Percentiles rank a stretch among this genome's conserved stretches.
Evolutionary conservation across 2,329 filamentous ascomycete genomes (phyloP).

Genomic region (Cadophora gregata): DNA sequence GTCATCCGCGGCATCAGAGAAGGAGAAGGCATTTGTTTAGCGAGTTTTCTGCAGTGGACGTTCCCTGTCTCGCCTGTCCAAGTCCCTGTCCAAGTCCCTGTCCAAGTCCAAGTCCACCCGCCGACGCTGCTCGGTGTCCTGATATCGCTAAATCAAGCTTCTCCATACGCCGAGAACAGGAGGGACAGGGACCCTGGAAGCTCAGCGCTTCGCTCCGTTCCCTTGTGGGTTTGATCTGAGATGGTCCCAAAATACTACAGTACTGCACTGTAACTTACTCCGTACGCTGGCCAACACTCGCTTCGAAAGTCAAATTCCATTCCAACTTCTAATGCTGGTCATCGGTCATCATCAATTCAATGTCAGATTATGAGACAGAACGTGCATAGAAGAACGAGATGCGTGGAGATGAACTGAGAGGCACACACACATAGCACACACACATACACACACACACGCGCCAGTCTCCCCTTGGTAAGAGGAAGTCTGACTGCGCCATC

Average conservation of each 20-base stretch:
- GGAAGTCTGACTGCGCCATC: constrained; percentile 11
- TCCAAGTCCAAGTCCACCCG: background rate
- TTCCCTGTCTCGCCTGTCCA: background rate
- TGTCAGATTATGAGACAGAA: constrained; percentile 6
- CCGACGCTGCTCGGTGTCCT: constrained; percentile 3
- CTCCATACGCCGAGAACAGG: constrained; percentile 2
- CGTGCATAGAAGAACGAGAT: constrained; percentile 8
- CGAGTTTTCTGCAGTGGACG: background rate
- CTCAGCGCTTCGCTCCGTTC: constrained; percentile 6
- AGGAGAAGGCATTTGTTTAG: background rate
- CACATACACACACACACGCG: no score
- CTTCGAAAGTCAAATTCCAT: background rate
- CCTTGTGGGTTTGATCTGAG: background rate
- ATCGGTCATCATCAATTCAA: background rate
- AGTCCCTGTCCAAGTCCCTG: no score
- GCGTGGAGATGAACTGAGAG: background rate
- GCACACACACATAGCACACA: no score
- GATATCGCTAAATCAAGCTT: background rate
- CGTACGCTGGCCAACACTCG: no score
- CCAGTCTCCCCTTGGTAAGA: background rate
- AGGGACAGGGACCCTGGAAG: background rate
- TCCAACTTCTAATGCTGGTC: background rate
- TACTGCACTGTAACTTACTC: no score
- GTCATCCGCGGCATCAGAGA: background rate
- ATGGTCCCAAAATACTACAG: background rate